Conservation (phyloP, 2,329 filamentous ascomycete species). For the Curvularia sp. region DNA sequence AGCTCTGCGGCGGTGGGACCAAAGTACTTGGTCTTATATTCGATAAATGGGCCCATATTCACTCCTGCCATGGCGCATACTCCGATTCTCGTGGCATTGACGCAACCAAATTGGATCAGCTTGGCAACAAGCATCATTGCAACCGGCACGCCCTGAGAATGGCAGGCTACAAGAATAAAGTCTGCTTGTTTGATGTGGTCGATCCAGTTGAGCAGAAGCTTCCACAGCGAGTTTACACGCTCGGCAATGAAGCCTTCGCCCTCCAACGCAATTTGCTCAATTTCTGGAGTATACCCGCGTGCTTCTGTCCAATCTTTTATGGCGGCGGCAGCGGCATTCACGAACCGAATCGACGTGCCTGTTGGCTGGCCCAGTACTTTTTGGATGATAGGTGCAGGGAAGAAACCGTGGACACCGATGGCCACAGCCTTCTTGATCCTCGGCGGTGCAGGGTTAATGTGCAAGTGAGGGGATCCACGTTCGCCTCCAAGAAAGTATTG, state of each 20-base stretch:
- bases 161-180: slow-evolving; percentile 88
- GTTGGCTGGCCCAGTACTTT: slow-evolving; percentile 93
- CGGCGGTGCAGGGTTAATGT: slow-evolving; percentile 70
- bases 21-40: slow-evolving; percentile 88
- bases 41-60: slow-evolving; percentile 88
- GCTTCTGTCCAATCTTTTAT: slow-evolving; percentile 82
- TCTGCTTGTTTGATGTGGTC: slow-evolving; percentile 87
- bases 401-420: slow-evolving; percentile 93
- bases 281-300: slow-evolving; percentile 73
- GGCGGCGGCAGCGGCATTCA: slow-evolving; percentile 81
- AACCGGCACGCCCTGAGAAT: slow-evolving; percentile 95
- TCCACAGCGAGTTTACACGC: slow-evolving; percentile 91
- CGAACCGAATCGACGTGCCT: slow-evolving; percentile 92
- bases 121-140: slow-evolving; percentile 91
- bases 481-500: slow-evolving; percentile 55
- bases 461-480: slow-evolving; percentile 70
- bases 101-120: slow-evolving; percentile 85
- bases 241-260: slow-evolving; percentile 92
- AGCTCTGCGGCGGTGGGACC: slow-evolving; percentile 92
- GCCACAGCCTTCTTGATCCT: slow-evolving; percentile 85
- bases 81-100: slow-evolving; percentile 75
- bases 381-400: slow-evolving; percentile 85
- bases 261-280: slow-evolving; percentile 93
- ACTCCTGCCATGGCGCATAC: slow-evolving; percentile 92
- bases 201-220: slow-evolving; percentile 91